Conservation (phyloP, 2,329 filamentous ascomycete species). For the Periglandula ipomoeae region DNA sequence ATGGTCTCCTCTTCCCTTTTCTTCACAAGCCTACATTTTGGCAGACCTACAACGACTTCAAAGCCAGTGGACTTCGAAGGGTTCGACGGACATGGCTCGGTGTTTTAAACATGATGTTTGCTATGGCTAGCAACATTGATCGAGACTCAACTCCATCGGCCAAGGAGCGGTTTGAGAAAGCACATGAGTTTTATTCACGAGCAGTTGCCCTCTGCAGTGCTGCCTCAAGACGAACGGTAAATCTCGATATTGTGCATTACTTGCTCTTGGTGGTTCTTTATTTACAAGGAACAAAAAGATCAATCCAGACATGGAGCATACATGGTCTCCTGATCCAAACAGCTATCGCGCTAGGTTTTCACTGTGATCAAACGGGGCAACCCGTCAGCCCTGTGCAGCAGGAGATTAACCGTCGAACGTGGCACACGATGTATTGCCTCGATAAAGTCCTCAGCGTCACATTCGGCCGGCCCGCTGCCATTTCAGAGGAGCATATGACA, state of each 20-base stretch:
- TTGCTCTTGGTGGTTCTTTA: slow-evolving; percentile 41
- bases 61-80: slow-evolving; percentile 16
- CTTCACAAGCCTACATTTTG: slow-evolving; percentile 18
- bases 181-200: slow-evolving; percentile 35
- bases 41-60: slow-evolving; percentile 13
- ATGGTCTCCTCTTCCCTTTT: slow-evolving; percentile 21
- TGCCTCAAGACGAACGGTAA: slow-evolving; percentile 30
- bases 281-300: slow-evolving; percentile 43
- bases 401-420: slow-evolving; percentile 38
- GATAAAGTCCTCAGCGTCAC: slow-evolving; percentile 37
- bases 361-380: slow-evolving; percentile 29
- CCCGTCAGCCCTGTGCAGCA: slow-evolving; percentile 30
- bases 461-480: slow-evolving; percentile 37
- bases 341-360: slow-evolving; percentile 41
- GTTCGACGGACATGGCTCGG: slow-evolving; percentile 40
- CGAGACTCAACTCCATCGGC: slow-evolving; percentile 19
- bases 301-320: slow-evolving; percentile 42
- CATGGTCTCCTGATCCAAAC: slow-evolving; percentile 43
- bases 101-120: slow-evolving; percentile 39
- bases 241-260: slow-evolving; percentile 39
- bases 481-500: slow-evolving; percentile 33
- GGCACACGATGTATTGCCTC: slow-evolving; percentile 24
- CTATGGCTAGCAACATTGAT: slow-evolving; percentile 32
- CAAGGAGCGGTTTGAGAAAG: slow-evolving; percentile 26
- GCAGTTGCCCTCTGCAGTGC: slow-evolving; percentile 33